A percentile compares a stretch with the other conserved stretches of the same genome.
Evolutionary conservation across 192 early-diverging fungal genomes (phyloP).

Genomic region (Mortierella antarctica): DNA sequence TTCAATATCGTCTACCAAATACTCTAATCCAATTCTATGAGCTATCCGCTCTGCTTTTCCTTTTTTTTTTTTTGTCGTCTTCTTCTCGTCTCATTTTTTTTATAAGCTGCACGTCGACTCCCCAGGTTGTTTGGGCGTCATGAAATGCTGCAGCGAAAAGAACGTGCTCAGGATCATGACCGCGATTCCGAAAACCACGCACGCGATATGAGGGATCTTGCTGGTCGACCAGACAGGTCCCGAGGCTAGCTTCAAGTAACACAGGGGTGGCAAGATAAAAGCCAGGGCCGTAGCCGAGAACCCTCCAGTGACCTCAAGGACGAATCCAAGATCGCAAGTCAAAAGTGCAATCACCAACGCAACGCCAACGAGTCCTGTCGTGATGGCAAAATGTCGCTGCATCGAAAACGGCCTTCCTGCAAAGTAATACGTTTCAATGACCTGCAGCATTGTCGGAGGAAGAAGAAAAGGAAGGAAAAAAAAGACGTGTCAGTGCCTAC

Average conservation of each 20-base stretch:
- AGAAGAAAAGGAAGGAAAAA: background rate
- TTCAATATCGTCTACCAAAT: no score
- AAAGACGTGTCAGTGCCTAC: no score
- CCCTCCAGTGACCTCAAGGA: constrained; percentile 90
- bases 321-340: constrained; percentile 85
- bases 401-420: constrained; percentile 61
- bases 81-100: constrained; percentile 1
- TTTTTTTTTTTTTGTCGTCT: constrained; percentile 1
- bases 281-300: constrained; percentile 90
- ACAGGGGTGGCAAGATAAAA: constrained; percentile 87
- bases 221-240: constrained; percentile 65
- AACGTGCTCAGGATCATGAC: constrained; percentile 81
- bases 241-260: constrained; percentile 78
- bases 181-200: constrained; percentile 77
- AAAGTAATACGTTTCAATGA: constrained; percentile 75
- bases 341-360: constrained; percentile 77
- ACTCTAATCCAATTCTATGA: no score
- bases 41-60: background rate
- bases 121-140: constrained; percentile 19
- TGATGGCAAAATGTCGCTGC: constrained; percentile 74
- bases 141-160: constrained; percentile 45
- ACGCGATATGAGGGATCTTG: constrained; percentile 74
- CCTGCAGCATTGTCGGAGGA: constrained; percentile 36
- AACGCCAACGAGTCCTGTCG: constrained; percentile 69
- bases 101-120: constrained; percentile 36